A percentile compares a stretch with the other conserved stretches of the same genome.
Evolutionary conservation across 495 filamentous ascomycete species (phyloP).

Genomic region (Talaromyces ruber): DNA sequence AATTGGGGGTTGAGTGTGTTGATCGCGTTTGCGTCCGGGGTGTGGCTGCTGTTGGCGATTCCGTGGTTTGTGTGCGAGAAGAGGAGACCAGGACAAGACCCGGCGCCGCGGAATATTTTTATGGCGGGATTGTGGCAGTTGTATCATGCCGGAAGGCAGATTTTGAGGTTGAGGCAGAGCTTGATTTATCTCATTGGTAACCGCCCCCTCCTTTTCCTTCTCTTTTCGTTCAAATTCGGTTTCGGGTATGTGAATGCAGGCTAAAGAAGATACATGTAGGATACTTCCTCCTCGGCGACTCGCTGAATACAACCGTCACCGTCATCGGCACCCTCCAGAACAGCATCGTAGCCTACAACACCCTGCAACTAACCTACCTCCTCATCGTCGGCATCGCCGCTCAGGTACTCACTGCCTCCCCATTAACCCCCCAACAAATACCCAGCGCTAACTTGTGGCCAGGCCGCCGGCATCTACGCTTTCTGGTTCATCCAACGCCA

Average conservation of each 20-base stretch:
- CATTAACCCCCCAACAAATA: neutral
- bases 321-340: conserved; percentile 53
- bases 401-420: conserved; percentile 33
- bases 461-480: conserved; percentile 50
- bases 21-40: conserved; percentile 54
- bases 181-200: conserved; percentile 53
- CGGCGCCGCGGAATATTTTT: conserved; percentile 35
- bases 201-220: neutral
- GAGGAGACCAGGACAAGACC: conserved; percentile 42
- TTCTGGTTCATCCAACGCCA: conserved; percentile 45
- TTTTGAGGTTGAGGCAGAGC: conserved; percentile 57
- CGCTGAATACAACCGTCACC: conserved; percentile 40
- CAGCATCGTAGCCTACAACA: conserved; percentile 51
- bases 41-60: conserved; percentile 41
- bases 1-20: conserved; percentile 58
- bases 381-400: conserved; percentile 52
- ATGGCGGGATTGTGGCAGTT: conserved; percentile 52
- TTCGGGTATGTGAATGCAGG: too few relatives aligned
- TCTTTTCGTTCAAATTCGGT: too few relatives aligned
- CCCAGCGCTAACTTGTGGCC: too few relatives aligned
- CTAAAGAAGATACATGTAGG: neutral
- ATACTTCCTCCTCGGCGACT: conserved; percentile 32
- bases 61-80: conserved; percentile 48
- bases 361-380: conserved; percentile 43
- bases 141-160: conserved; percentile 44